Conservation (phyloP, 192 early-diverging fungal species). For the Geranomyces michiganensis region DNA sequence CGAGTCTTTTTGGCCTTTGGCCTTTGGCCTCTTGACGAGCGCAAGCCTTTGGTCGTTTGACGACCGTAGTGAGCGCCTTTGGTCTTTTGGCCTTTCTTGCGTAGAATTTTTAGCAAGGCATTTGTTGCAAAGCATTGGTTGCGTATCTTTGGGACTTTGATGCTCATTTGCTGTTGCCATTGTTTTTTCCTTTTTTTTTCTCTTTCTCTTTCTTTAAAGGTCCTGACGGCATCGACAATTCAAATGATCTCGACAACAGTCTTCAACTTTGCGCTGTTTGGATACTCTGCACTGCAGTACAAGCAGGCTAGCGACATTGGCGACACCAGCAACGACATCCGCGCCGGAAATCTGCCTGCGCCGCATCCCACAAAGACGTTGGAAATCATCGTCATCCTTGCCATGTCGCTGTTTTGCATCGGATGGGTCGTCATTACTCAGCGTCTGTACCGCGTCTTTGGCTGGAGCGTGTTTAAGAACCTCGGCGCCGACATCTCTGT, state of each 20-base stretch:
- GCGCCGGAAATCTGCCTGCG: background rate
- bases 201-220: slow-evolving; percentile 18
- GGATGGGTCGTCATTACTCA: slow-evolving; percentile 48
- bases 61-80: too few species aligned
- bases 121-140: too few species aligned
- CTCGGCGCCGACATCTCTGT: slow-evolving; percentile 59
- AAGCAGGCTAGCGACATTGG: slow-evolving; percentile 42
- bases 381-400: slow-evolving; percentile 43
- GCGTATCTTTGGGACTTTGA: too few species aligned
- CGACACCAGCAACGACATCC: background rate
- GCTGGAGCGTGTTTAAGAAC: slow-evolving; percentile 62
- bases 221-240: slow-evolving; percentile 46
- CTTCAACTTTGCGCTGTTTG: slow-evolving; percentile 50
- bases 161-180: too few species aligned
- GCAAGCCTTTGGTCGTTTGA: too few species aligned
- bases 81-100: too few species aligned
- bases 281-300: slow-evolving; percentile 47
- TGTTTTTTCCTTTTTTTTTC: slow-evolving; percentile 1
- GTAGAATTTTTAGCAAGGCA: too few species aligned
- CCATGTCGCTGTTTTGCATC: slow-evolving; percentile 40
- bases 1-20: too few species aligned
- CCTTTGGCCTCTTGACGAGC: too few species aligned
- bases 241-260: slow-evolving; percentile 50
- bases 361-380: slow-evolving; percentile 33
- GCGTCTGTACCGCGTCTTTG: slow-evolving; percentile 58